A percentile compares a stretch with the other conserved stretches of the same genome.
These are phyloP conservation scores for Solanum chmielewskii DNA, from an alignment of 257 asterid genomes.

Conservation along the genomic window DNA sequence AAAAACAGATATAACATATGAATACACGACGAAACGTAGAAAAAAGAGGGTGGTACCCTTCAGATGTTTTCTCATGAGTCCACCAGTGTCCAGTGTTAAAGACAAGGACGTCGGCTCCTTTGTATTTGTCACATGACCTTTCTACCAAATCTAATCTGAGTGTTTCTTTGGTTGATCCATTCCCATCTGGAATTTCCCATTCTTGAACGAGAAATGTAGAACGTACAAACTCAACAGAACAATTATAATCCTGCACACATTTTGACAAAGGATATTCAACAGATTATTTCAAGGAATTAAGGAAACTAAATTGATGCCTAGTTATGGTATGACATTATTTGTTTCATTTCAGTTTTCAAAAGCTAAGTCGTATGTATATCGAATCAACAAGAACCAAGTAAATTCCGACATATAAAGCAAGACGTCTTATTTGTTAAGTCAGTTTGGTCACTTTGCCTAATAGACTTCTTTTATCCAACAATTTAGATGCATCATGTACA, in stretches of 20 bases:
- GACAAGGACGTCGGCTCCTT: conserved; percentile 70
- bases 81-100: conserved; percentile 99
- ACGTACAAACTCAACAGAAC: conserved; percentile 76
- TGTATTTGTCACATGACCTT: conserved; percentile 58
- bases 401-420: not conserved
- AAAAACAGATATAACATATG: not conserved
- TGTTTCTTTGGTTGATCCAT: conserved; percentile 57
- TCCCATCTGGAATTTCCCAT: conserved; percentile 38
- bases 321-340: not conserved
- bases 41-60: conserved; percentile 41
- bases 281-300: not conserved
- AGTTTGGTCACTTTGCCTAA: not conserved
- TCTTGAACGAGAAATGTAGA: conserved; percentile 87
- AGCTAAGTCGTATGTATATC: not conserved
- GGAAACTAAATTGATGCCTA: not conserved
- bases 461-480: not conserved
- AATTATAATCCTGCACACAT: conserved; percentile 66
- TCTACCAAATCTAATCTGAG: conserved; percentile 85
- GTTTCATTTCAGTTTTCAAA: not conserved
- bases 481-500: not conserved
- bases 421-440: not conserved
- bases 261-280: not conserved
- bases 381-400: not conserved
- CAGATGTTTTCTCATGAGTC: conserved; percentile 96
- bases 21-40: not conserved